Evolutionary conservation across 306 rosid genomes (phyloP).

Genomic region (Chamaecrista fasciculata): DNA sequence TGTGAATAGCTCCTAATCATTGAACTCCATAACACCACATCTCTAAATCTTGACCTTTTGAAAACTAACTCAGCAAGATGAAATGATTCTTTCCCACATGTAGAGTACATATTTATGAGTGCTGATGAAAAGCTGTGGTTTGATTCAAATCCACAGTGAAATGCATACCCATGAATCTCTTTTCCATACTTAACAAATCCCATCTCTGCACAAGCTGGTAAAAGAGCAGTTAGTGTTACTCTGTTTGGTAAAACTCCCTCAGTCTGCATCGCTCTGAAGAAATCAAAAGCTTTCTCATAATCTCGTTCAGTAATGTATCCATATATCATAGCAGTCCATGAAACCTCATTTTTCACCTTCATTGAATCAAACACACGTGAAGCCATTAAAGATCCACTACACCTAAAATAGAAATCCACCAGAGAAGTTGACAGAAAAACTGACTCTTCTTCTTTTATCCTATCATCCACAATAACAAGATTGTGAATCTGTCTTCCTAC

Average conservation of each 20-base stretch:
- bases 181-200: conserved; percentile 44
- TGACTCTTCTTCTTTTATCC: conserved; percentile 39
- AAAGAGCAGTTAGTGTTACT: conserved; percentile 45
- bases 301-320: conserved; percentile 44
- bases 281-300: conserved; percentile 40
- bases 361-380: conserved; percentile 44
- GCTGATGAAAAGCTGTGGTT: conserved; percentile 55
- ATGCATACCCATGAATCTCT: conserved; percentile 57
- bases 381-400: conserved; percentile 41
- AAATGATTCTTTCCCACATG: conserved; percentile 36
- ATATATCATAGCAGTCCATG: conserved; percentile 70
- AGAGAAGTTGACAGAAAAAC: conserved; percentile 53
- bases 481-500: conserved; percentile 56
- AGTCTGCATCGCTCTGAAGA: conserved; percentile 53
- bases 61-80: conserved; percentile 48
- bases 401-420: conserved; percentile 61
- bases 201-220: conserved; percentile 55
- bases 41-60: conserved; percentile 42
- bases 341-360: conserved; percentile 57
- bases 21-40: conserved; percentile 70
- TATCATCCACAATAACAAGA: conserved; percentile 45
- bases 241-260: conserved; percentile 52
- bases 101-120: conserved; percentile 53
- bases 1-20: conserved; percentile 54
- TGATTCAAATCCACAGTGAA: conserved; percentile 49